Evolutionary conservation across 2,329 filamentous ascomycete species (phyloP).

Genomic region (Colletotrichum cordylinicola): DNA sequence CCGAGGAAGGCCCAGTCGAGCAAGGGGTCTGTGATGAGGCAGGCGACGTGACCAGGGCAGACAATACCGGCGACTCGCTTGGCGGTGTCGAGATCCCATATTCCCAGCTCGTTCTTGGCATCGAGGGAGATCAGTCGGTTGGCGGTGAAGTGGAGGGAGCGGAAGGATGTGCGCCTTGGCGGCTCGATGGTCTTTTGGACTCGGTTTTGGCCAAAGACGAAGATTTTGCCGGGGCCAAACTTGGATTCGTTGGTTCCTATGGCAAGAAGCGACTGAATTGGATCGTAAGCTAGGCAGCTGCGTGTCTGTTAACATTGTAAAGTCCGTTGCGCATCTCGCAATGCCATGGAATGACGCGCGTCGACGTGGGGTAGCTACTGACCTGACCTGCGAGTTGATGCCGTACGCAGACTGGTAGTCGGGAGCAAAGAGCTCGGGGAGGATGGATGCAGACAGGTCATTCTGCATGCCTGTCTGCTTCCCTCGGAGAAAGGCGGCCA

Average conservation of each 20-base stretch:
- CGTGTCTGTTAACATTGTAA: neutral
- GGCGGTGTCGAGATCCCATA: slow-evolving; percentile 82
- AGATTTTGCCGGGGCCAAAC: slow-evolving; percentile 86
- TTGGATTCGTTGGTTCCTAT: slow-evolving; percentile 88
- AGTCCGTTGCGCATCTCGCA: neutral
- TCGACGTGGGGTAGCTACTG: slow-evolving; percentile 28
- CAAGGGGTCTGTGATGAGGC: slow-evolving; percentile 83
- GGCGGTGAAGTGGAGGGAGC: slow-evolving; percentile 81
- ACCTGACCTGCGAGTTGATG: slow-evolving; percentile 78
- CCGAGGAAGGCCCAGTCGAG: slow-evolving; percentile 94
- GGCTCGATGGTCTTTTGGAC: slow-evolving; percentile 79
- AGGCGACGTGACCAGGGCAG: slow-evolving; percentile 77
- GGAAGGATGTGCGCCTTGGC: slow-evolving; percentile 75
- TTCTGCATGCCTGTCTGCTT: slow-evolving; percentile 94
- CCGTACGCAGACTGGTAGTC: slow-evolving; percentile 87
- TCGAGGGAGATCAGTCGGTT: slow-evolving; percentile 88
- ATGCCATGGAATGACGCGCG: slow-evolving; percentile 14
- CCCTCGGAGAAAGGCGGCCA: slow-evolving; percentile 76
- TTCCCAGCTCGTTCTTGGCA: slow-evolving; percentile 80
- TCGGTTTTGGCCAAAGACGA: slow-evolving; percentile 83
- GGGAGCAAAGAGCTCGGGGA: slow-evolving; percentile 78
- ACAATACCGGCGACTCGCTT: slow-evolving; percentile 72
- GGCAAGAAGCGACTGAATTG: slow-evolving; percentile 90
- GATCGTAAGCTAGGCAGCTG: slow-evolving; percentile 90
- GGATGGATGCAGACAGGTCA: slow-evolving; percentile 85